phyloP scores from a whole-genome alignment of 768 basidiomycete genomes.

The Lepiota brunneoincarnata region DNA sequence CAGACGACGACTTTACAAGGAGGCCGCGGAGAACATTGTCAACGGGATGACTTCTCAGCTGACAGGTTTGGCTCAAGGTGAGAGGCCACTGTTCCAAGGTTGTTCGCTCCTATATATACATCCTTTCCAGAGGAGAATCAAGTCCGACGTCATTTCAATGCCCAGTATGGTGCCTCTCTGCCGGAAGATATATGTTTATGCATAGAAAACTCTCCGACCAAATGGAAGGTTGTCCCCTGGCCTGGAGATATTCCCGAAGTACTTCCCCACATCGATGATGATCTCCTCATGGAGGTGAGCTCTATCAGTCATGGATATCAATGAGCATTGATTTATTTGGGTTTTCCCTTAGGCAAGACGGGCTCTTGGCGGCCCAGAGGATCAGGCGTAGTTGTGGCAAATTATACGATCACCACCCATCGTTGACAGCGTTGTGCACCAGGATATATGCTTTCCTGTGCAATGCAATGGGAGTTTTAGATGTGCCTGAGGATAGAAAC shows the following conservation, averaged over 20 bases:
- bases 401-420: too few relatives aligned
- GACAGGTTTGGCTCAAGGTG: constrained; percentile 65
- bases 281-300: constrained; percentile 54
- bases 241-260: constrained; percentile 53
- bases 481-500: too few relatives aligned
- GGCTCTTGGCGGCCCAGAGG: constrained; percentile 6
- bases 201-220: constrained; percentile 71
- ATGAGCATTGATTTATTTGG: not conserved
- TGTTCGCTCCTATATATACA: not conserved
- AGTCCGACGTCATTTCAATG: constrained; percentile 65
- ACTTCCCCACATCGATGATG: constrained; percentile 60
- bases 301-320: not conserved
- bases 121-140: constrained; percentile 58
- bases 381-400: too few relatives aligned
- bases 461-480: too few relatives aligned
- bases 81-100: constrained; percentile 7
- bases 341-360: constrained; percentile 22
- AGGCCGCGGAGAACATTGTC: constrained; percentile 63
- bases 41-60: constrained; percentile 64
- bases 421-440: too few relatives aligned
- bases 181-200: constrained; percentile 80
- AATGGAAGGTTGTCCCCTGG: constrained; percentile 64
- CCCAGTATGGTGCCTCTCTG: constrained; percentile 68
- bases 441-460: too few relatives aligned
- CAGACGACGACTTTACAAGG: constrained; percentile 63